Conservation (phyloP, 345 rosid genomes). For the Salix dunnii region DNA sequence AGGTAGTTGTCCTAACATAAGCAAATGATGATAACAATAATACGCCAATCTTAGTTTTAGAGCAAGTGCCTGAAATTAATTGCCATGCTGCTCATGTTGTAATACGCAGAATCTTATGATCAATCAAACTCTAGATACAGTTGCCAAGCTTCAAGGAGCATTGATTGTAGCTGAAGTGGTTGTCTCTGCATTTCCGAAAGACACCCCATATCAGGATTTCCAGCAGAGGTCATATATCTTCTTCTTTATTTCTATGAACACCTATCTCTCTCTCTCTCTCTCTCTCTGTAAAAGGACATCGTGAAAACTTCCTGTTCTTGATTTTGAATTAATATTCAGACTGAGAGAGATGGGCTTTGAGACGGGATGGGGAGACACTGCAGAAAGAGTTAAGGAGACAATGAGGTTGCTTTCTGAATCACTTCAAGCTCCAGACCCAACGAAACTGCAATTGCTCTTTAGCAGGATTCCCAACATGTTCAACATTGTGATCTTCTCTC, state of each 20-base stretch:
- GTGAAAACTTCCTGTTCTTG: background rate
- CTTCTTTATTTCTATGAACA: background rate
- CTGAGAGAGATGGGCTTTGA: slow-evolving; percentile 51
- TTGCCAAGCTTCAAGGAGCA: slow-evolving; percentile 60
- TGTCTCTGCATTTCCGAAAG: slow-evolving; percentile 47
- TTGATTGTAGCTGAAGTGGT: slow-evolving; percentile 45
- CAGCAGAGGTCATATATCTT: slow-evolving; percentile 48
- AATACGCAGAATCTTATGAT: slow-evolving; percentile 64
- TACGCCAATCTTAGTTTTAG: background rate
- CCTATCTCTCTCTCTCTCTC: too few species aligned
- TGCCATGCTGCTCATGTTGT: background rate
- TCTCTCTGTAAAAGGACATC: background rate
- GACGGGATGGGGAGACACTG: slow-evolving; percentile 66
- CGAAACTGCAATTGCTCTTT: slow-evolving; percentile 54
- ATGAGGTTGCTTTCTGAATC: slow-evolving; percentile 51
- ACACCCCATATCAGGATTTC: slow-evolving; percentile 56
- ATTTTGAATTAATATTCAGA: slow-evolving; percentile 23
- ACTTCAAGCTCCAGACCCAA: slow-evolving; percentile 50
- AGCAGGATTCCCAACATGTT: slow-evolving; percentile 72
- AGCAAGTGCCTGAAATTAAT: background rate
- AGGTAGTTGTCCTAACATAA: slow-evolving; percentile 40
- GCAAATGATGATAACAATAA: background rate
- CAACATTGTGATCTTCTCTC: slow-evolving; percentile 80
- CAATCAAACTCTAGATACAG: slow-evolving; percentile 53
- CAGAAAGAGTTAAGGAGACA: slow-evolving; percentile 43